Evolutionary conservation across 495 filamentous ascomycete species (phyloP).

Genomic region (Aspergillus sparsus): DNA sequence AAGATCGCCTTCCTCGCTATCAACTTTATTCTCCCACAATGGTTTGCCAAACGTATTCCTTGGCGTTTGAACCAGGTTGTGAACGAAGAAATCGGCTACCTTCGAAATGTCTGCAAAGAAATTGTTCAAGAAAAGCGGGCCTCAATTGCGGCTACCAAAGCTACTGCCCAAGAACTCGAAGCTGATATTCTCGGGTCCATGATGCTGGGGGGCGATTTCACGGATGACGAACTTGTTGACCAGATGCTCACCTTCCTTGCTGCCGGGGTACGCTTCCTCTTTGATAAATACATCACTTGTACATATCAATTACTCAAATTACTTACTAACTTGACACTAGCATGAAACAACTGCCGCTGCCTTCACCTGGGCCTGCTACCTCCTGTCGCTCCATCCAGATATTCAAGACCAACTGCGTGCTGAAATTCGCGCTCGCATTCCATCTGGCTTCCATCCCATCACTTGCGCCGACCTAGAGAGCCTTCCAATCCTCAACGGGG

Average conservation of each 20-base stretch:
- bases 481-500: constrained; percentile 53
- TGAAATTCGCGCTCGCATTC: constrained; percentile 48
- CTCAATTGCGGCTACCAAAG: constrained; percentile 55
- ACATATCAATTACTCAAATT: constrained; percentile 3
- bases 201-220: constrained; percentile 56
- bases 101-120: constrained; percentile 63
- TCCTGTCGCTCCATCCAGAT: constrained; percentile 49
- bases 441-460: constrained; percentile 31
- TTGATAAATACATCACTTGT: neutral
- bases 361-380: constrained; percentile 54
- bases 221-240: constrained; percentile 53
- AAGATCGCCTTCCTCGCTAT: constrained; percentile 49
- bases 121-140: constrained; percentile 65
- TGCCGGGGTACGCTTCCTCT: constrained; percentile 38
- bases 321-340: constrained; percentile 28
- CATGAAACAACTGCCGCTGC: constrained; percentile 59
- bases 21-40: constrained; percentile 50
- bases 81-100: constrained; percentile 52
- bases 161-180: constrained; percentile 55
- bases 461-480: constrained; percentile 46
- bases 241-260: constrained; percentile 59
- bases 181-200: constrained; percentile 68
- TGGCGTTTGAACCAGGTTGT: constrained; percentile 68
- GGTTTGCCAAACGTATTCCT: constrained; percentile 57
- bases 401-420: constrained; percentile 48